Evolutionary conservation across 2,329 filamentous ascomycete species (phyloP), one percentile per base, ranked within the genome.

Genomic region (Microthyrium microscopicum): DNA sequence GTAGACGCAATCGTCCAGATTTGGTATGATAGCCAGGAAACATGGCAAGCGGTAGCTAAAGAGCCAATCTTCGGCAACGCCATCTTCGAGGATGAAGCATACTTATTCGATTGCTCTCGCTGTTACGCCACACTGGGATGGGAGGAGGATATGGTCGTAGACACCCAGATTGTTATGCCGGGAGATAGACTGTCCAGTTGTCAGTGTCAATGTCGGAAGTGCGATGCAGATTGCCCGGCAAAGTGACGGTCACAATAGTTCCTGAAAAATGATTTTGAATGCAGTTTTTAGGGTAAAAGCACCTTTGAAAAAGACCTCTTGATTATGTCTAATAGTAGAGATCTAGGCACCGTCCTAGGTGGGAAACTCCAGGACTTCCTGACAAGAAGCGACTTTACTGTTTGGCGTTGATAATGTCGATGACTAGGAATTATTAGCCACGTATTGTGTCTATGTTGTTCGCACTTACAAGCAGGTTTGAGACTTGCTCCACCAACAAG

Each of bases 401-500:
- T 42, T 63, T 68, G 46, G 67, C 61, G 56, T 78, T 78, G 64
- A 78, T 70, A 47, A 78, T 78, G 45, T 78, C 72, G 47, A 76
- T 68, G 51, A 78, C 62, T 66, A 39, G 30, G 20, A 26, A 33
- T 3, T 30, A 30, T 38, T 31, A 43, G 41, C 37, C 28, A 26
- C 25, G 20, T 18, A 41, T 34, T 19, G 5, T 11, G 16, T 5
- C 24, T 4, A 13, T 2, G 18, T 5, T 11, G 12, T 20, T 11
- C 17, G n/a, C 19, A 67, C 77, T 68, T 63, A 83, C 77, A 94
- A 45, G 82, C 85, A 54, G 87, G 87, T 76, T 95, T 95, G 64
- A 95, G 73, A 57, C 80, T 89, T 54, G 87, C 87, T 60, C 87
- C 87, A 44, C 87, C 87, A 45, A 95, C 87, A 46, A 95, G 71